Evolutionary conservation across 352 stramenopile species (phyloP).

Genomic region (Globisporangium cystogenes): DNA sequence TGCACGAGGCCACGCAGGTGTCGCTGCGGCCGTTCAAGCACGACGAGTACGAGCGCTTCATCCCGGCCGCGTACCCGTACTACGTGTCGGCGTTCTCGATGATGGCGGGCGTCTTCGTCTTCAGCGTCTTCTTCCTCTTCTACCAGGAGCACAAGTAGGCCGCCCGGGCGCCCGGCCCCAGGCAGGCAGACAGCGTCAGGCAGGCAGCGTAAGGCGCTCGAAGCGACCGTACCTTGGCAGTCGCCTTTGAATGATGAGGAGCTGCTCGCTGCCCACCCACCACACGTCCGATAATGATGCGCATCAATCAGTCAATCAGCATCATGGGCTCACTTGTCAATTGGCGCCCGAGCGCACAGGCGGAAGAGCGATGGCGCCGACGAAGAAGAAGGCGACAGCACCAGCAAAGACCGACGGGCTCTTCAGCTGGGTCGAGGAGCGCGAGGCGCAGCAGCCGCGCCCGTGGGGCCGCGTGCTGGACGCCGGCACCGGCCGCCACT

Average conservation of each 20-base stretch:
- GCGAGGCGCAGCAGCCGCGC: slow-evolving; percentile 24
- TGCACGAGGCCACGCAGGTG: slow-evolving; percentile 88
- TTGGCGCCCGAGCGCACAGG: not conserved
- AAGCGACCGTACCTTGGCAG: too few species aligned
- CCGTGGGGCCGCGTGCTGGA: slow-evolving; percentile 79
- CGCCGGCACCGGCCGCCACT: slow-evolving; percentile 88
- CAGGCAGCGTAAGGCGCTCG: too few species aligned
- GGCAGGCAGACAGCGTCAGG: too few species aligned
- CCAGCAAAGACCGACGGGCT: slow-evolving; percentile 61
- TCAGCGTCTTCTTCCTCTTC: slow-evolving; percentile 89
- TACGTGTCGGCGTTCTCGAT: slow-evolving; percentile 90
- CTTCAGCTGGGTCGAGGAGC: slow-evolving; percentile 70
- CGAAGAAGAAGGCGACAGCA: slow-evolving; percentile 11
- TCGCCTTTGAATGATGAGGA: too few species aligned
- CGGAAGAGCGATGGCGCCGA: slow-evolving; percentile 4
- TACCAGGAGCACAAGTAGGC: slow-evolving; percentile 56
- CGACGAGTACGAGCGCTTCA: slow-evolving; percentile 95
- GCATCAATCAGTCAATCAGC: too few species aligned
- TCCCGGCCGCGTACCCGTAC: slow-evolving; percentile 88
- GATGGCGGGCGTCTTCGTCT: slow-evolving; percentile 89
- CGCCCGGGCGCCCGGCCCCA: too few species aligned
- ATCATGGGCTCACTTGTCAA: not conserved
- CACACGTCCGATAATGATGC: too few species aligned
- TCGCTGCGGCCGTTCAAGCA: slow-evolving; percentile 93
- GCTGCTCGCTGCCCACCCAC: too few species aligned